Conservation (phyloP, 1,284 basidiomycete species). For the Trichosporon sp. region DNA sequence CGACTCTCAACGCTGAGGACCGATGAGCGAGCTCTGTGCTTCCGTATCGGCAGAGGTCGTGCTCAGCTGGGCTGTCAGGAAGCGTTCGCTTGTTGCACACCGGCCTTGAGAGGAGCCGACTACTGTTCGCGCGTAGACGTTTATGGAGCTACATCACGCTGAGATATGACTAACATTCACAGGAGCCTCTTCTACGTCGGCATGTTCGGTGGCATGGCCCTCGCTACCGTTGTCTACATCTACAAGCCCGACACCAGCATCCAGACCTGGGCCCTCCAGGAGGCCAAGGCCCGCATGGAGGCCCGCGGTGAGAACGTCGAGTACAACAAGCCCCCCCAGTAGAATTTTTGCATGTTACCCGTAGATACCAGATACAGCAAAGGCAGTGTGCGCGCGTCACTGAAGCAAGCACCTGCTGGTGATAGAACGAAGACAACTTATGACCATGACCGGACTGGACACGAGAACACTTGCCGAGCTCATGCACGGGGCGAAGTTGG, state of each 20-base stretch:
- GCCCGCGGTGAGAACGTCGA: constrained; percentile 77
- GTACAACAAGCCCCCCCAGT: constrained; percentile 57
- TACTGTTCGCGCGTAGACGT: neutral
- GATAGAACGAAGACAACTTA: neutral
- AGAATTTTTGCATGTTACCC: constrained; percentile 6
- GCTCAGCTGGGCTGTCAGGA: neutral
- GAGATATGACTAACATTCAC: constrained; percentile 59
- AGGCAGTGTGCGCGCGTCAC: neutral
- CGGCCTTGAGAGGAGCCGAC: neutral
- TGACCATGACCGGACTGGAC: neutral
- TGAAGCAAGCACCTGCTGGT: neutral
- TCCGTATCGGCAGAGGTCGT: neutral
- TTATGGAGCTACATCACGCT: neutral
- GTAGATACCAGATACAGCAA: constrained; percentile 3
- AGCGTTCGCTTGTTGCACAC: neutral
- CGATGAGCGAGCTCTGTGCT: neutral
- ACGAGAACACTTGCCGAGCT: neutral
- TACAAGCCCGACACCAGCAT: constrained; percentile 96
- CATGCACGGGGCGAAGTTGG: neutral
- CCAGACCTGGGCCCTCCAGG: constrained; percentile 81
- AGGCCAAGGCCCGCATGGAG: constrained; percentile 83
- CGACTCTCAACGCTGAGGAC: neutral
- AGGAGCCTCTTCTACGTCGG: constrained; percentile 73
- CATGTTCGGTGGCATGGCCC: constrained; percentile 81
- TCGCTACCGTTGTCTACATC: constrained; percentile 71